Conservation (phyloP, 768 basidiomycete genomes). For the Auricularia cornea region DNA sequence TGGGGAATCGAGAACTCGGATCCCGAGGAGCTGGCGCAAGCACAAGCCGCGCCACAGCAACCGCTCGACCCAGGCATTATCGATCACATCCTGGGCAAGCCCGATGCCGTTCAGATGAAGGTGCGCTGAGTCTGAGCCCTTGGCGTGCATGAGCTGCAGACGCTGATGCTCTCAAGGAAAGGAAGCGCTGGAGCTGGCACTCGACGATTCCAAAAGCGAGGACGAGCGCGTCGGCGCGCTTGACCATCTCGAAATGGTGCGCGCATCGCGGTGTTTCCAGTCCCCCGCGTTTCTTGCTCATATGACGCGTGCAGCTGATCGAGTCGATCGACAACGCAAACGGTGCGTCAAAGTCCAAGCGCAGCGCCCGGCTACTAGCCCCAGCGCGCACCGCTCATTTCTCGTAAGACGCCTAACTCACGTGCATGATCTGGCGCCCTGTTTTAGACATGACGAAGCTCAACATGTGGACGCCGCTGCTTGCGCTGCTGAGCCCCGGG, state of each 20-base stretch:
- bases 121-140: no score
- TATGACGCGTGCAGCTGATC: slow-evolving; percentile 45
- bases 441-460: slow-evolving; percentile 72
- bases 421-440: no score
- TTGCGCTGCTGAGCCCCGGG: slow-evolving; percentile 45
- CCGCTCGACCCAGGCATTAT: slow-evolving; percentile 76
- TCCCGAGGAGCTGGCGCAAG: slow-evolving; percentile 15
- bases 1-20: slow-evolving; percentile 74
- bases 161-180: slow-evolving; percentile 5
- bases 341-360: slow-evolving; percentile 29
- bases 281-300: neutral
- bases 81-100: slow-evolving; percentile 75
- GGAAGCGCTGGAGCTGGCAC: slow-evolving; percentile 58
- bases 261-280: no score
- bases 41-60: slow-evolving; percentile 22
- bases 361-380: neutral
- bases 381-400: neutral
- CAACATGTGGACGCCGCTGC: slow-evolving; percentile 71
- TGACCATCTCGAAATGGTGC: slow-evolving; percentile 83
- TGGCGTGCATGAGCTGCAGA: neutral
- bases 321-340: slow-evolving; percentile 91
- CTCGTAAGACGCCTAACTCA: no score
- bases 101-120: slow-evolving; percentile 77
- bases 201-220: slow-evolving; percentile 46
- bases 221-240: slow-evolving; percentile 58